Base-by-base conservation (phyloP, 1,139 yeast species). In the Citeromyces hawaiiensis region DNA sequence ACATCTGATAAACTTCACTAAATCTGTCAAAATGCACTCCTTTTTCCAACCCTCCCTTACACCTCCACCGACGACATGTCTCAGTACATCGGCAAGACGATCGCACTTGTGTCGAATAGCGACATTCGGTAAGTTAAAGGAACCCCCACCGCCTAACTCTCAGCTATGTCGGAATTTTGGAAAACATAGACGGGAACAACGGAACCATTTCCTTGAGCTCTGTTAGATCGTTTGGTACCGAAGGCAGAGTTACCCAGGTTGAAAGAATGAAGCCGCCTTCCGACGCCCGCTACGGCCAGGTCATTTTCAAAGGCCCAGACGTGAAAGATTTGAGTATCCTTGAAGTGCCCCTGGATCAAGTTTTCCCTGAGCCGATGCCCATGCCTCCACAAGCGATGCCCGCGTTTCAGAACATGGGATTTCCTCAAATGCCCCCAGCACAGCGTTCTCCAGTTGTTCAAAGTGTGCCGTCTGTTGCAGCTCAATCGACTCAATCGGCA, bases 221-320 rank as follows among this genome's bases (percentile, higher is more conserved):
- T 39, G 98, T 91, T 38, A 73, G 88, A 46, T 78, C 88, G 40
- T 81, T 80, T 51, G 98, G 98, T 42, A 83, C 97, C 13, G 98
- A 91, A 57, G 96, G 95, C 23, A 74, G 98, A 52, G 69, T 82
- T 51, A 76, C 77, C 30, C 83, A 81, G 56, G 82, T 86, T 1
- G 59, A 69, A 18, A 68, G 72, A 47, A 95, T 86, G 56, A 78
- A 87, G 36, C 72, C 78, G 42, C 86, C 96, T 4, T 75, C 83
- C 13, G 39, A 38, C 33, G 68, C 68, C 35, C 83, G 79, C 39
- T 85, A 77, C 56, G 91, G 85, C 36, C 76, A 74, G 47, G 88
- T 91, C 44, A 87, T 83, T 39, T 83, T 91, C 57, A 75, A 93
- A 48, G 98, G 98, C 34, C 76, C 86, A 32, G 97, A 88, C 52